Evolutionary conservation across 1,284 basidiomycete species (phyloP), one percentile per base, ranked within the genome.

Genomic region (Ceratobasidium sp.): DNA sequence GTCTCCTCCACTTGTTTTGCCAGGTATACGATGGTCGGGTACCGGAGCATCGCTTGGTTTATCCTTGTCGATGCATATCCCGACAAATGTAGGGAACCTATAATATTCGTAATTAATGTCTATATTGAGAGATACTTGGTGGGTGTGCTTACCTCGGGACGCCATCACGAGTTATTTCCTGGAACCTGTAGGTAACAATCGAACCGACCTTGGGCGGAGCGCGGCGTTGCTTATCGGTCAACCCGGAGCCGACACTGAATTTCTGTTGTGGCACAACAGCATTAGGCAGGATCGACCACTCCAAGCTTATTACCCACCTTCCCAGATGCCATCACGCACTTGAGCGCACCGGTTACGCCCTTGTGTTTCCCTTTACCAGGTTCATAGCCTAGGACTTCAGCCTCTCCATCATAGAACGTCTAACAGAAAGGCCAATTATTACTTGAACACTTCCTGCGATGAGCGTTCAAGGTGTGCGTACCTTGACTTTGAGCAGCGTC

Each of bases 371-470:
- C 91, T 82, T 89, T 89, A 9, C 91, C 91, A 15, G 87, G 84
- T 18, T 86, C 87, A 81, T 92, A 88, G 0, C 90, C 91, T 6
- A 88, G 88, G 3, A 93, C 90, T 55, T 88, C 83, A 7, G 91
- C 92, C 82, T 93, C 92, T 5, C 90, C 91, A 80, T 92, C 91
- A 81, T 90, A 89, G 83, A 91, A 92, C 0, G 90, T 90, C 88
- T 89, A 64, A 0, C 18, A 9, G 15, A 53, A 3, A 6, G 10
- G 23, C 18, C 18, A 56, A 51, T 42, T 56, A 26, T 23, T n/a
- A 9, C 28, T n/a, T 9, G 33, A 40, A 39, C n/a, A 39, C 33
- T 10, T 56, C 51, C 18, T 7, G 15, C 18, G 20, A 13, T 10
- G 46, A 46, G n/a, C 12, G 46, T 5, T 4, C 26, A 39, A 26